Evolutionary conservation across 2,329 filamentous ascomycete genomes (phyloP).

Genomic region (Verticillium isaacii): DNA sequence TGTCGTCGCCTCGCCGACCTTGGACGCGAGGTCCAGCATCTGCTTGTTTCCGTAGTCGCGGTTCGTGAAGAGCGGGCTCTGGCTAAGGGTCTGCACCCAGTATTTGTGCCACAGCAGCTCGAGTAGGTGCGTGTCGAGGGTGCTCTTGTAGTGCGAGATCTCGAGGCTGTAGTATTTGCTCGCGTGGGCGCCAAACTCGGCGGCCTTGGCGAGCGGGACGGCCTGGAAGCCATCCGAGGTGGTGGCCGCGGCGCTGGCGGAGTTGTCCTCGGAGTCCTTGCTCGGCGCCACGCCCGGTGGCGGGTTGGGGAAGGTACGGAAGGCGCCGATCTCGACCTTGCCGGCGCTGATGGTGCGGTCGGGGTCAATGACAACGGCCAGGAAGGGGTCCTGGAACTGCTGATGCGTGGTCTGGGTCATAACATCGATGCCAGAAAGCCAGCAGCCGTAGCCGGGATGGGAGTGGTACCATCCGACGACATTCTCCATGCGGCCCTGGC

Average conservation of each 20-base stretch:
- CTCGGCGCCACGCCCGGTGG: slow-evolving; percentile 33
- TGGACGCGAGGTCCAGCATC: slow-evolving; percentile 80
- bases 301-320: slow-evolving; percentile 71
- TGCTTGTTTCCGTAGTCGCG: slow-evolving; percentile 91
- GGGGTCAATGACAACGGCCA: slow-evolving; percentile 90
- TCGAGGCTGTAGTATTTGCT: slow-evolving; percentile 88
- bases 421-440: slow-evolving; percentile 95
- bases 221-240: slow-evolving; percentile 60
- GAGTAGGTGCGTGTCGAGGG: slow-evolving; percentile 79
- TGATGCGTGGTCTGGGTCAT: slow-evolving; percentile 84
- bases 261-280: slow-evolving; percentile 9
- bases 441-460: slow-evolving; percentile 96
- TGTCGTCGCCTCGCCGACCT: slow-evolving; percentile 63
- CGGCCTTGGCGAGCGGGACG: slow-evolving; percentile 88
- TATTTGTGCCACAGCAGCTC: slow-evolving; percentile 98
- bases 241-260: slow-evolving; percentile 22
- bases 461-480: slow-evolving; percentile 98
- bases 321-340: slow-evolving; percentile 96
- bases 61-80: slow-evolving; percentile 85
- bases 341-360: slow-evolving; percentile 91
- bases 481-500: slow-evolving; percentile 79
- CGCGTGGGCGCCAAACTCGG: slow-evolving; percentile 92
- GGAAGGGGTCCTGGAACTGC: slow-evolving; percentile 80
- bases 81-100: slow-evolving; percentile 93
- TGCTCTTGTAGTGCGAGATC: slow-evolving; percentile 91